Evolutionary conservation across 768 basidiomycete genomes (phyloP), one percentile per base, ranked within the genome.

Genomic region (Rhizopogon rudus): DNA sequence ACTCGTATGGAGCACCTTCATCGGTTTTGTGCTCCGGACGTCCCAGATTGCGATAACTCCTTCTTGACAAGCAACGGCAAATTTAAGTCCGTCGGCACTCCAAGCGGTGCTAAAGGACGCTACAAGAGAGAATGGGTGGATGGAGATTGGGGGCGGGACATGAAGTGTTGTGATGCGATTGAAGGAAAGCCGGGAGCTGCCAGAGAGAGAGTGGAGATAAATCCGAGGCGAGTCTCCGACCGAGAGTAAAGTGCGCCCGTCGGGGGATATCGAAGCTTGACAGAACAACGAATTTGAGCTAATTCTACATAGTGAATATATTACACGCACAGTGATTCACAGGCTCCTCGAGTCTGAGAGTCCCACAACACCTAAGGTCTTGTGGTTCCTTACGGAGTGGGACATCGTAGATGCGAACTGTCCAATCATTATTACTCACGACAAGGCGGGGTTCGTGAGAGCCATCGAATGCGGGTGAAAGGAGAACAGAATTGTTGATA

Each of bases 141-240:
- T 60, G 49, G 73, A 64, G 60, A 79, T 73, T 0, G 83, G 77
- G n/a, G 81, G 73, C 0, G 87, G 86, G 9, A 91, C 78, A 25
- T 77, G 72, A 60, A 92, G 82, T n/a, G 81, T 85, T 1, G 78
- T 75, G 59, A 93, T 87, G 40, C 81, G 82, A 16, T 80, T 67
- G 60, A 93, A 90, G 3, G 81, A 73, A 60, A 88, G 74, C 28
- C 67, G 72, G 13, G 79, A 71, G 29, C 87, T 84, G 40, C 87
- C 87, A 2, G 82, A 79, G 57, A 95, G 78, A 52, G 84, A 82
- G 64, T 93, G 89, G 13, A 98, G 79, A 65, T 85, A 88, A 10
- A 95, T 85, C 55, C 91, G 86, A 43, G 86, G 83, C 9, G 93
- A 93, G 67, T 98, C 94, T 22, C 95, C 94, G 0, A 95, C 94